phyloP scores from a whole-genome alignment of 768 basidiomycete species.

The Solioccasus polychromus region DNA sequence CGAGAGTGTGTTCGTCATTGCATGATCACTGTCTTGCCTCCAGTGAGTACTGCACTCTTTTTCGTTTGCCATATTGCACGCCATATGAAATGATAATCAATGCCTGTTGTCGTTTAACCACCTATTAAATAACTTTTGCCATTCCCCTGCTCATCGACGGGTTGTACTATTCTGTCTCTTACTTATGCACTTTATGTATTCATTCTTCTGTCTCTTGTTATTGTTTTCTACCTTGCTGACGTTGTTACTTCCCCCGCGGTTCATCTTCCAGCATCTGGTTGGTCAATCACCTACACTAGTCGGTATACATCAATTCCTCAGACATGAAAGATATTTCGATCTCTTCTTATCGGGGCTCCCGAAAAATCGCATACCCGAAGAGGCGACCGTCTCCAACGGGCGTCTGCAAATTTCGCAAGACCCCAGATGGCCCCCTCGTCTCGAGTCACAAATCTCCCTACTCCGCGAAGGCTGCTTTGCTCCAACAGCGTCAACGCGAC shows the following conservation, averaged over 20 bases:
- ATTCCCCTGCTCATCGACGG: constrained; percentile 6
- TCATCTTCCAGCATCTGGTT: constrained; percentile 40
- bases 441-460: constrained; percentile 61
- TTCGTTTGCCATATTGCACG: constrained; percentile 6
- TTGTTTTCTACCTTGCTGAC: constrained; percentile 16
- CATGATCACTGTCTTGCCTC: constrained; percentile 38
- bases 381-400: constrained; percentile 84
- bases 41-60: constrained; percentile 33
- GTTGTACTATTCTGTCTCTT: neutral
- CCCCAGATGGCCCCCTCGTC: constrained; percentile 45
- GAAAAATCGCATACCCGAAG: constrained; percentile 73
- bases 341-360: constrained; percentile 56
- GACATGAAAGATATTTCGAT: constrained; percentile 78
- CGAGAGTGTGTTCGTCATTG: constrained; percentile 41
- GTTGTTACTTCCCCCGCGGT: constrained; percentile 17
- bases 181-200: constrained; percentile 2
- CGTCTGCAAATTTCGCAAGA: constrained; percentile 64
- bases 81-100: constrained; percentile 6
- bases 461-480: constrained; percentile 55
- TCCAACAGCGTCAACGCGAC: constrained; percentile 67
- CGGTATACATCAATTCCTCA: constrained; percentile 33
- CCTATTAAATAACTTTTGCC: constrained; percentile 12
- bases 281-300: constrained; percentile 42
- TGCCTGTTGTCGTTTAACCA: neutral
- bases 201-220: constrained; percentile 5